Base-by-base conservation (phyloP, 371 early-diverging fungal species). In the Globomyces sp. region DNA sequence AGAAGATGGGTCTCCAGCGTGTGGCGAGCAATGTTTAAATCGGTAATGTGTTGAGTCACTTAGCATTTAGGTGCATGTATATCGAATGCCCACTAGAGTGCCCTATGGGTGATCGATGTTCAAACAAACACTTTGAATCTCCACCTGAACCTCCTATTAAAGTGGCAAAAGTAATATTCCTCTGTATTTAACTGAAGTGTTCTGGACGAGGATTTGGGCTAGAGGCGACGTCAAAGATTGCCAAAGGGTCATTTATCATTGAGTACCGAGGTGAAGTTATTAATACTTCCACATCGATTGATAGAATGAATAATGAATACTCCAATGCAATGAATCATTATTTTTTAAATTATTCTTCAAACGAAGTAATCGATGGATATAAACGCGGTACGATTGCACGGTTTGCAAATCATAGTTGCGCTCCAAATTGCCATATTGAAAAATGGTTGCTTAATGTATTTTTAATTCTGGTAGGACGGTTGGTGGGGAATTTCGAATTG, bases 201-300 rank as follows among this genome's bases (percentile, higher is more conserved):
- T 68, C 73, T 2, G 75, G 76, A 39, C 83, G 92, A 45, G 95
- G 95, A 4, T 91, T 85, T 77, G 96, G 95, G 1, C 79, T 94
- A 43, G 86, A 86, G 57, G 87, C 93, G 0, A 58, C 63, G 6
- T 78, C 71, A 4, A 74, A 77, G 9, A 86, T 94, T 44, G 73
- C 77, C 58, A 77, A 80, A 48, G 89, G 86, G 41, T 75, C 75
- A 40, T 74, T 94, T 36, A 83, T 96, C 24, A 85, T 89, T 60
- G 95, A 96, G 71, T 94, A 95, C 75, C 83, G 89, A 3, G 95
- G 97, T 1, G 95, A 95, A 68, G 82, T 95, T 34, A 92, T 96
- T 43, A 85, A 88, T 1, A 80, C 83, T 50, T 73, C 75, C 13
- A 79, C 81, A 6, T 90, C 87, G 65, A 74, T 83, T 36, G 85